Evolutionary conservation across 2,329 filamentous ascomycete species (phyloP).

Genomic region (Neonectria neomacrospora): DNA sequence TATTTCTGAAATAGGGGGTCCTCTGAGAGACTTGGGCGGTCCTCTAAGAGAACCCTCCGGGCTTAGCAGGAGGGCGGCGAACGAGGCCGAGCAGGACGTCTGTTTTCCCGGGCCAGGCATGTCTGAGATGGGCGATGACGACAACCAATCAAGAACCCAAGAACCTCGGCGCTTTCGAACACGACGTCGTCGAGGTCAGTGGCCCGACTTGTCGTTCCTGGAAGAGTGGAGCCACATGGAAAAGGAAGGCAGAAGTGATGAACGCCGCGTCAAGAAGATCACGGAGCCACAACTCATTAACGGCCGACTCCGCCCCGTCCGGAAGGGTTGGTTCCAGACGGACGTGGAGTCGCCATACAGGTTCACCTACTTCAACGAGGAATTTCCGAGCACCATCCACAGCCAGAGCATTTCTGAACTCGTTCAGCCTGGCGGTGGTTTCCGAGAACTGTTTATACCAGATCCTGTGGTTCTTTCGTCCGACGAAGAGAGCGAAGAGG

Average conservation of each 20-base stretch:
- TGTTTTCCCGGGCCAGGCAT: constrained; percentile 82
- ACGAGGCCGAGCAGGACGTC: constrained; percentile 84
- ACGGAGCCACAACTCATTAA: constrained; percentile 94
- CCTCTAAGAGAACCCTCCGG: constrained; percentile 45
- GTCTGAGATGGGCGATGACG: constrained; percentile 85
- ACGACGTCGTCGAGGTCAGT: constrained; percentile 75
- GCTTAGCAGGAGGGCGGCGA: constrained; percentile 59
- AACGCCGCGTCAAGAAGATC: constrained; percentile 87
- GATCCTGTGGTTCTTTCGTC: constrained; percentile 82
- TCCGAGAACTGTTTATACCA: constrained; percentile 89
- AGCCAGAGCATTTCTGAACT: constrained; percentile 95
- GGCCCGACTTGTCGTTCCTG: constrained; percentile 86
- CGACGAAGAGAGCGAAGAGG: constrained; percentile 75
- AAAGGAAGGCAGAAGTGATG: constrained; percentile 83
- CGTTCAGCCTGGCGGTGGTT: constrained; percentile 84
- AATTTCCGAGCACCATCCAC: constrained; percentile 95
- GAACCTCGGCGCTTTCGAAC: constrained; percentile 49
- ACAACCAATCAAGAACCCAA: constrained; percentile 62
- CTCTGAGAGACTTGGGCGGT: constrained; percentile 34
- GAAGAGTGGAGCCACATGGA: constrained; percentile 93
- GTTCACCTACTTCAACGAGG: constrained; percentile 99
- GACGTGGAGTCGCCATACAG: constrained; percentile 92
- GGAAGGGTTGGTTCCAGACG: constrained; percentile 83
- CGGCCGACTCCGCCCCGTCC: constrained; percentile 84
- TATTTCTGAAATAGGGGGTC: constrained; percentile 44